A percentile compares a stretch with the other conserved stretches of the same genome.
These are phyloP conservation scores for Rhodomyrtus tomentosa DNA, from an alignment of 345 rosid genomes.

Conservation along the genomic window DNA sequence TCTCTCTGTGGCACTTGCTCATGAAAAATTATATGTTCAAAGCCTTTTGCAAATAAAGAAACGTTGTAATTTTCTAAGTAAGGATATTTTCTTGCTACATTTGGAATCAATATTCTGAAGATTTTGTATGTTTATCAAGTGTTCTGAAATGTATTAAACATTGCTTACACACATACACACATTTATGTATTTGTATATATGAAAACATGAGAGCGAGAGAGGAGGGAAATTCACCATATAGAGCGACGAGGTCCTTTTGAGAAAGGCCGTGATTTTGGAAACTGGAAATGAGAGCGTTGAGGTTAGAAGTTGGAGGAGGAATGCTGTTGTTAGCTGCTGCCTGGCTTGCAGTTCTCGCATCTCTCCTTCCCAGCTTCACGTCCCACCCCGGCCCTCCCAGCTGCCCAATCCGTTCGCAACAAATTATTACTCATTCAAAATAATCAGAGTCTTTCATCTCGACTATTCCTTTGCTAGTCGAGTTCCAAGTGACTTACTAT, in stretches of 20 bases:
- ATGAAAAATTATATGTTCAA: not conserved
- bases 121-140: not conserved
- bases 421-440: not conserved
- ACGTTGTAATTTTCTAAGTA: not conserved
- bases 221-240: conserved; percentile 38
- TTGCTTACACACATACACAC: no score
- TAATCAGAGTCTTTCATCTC: not conserved
- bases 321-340: conserved; percentile 67
- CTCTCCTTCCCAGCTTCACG: conserved; percentile 89
- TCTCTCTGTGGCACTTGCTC: not conserved
- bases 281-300: conserved; percentile 42
- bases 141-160: no score
- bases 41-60: not conserved
- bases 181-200: no score
- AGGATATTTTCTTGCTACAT: not conserved
- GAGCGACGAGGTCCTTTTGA: conserved; percentile 66
- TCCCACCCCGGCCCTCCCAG: conserved; percentile 77
- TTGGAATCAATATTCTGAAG: not conserved
- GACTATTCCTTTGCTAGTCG: not conserved
- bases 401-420: conserved; percentile 11
- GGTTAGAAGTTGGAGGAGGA: conserved; percentile 54
- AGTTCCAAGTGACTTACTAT: conserved; percentile 1
- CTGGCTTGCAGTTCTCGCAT: conserved; percentile 65
- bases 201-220: not conserved
- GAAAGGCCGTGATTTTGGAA: conserved; percentile 64